Evolutionary conservation across 495 filamentous ascomycete genomes (phyloP).

Genomic region (Opeltia flavorubescens): DNA sequence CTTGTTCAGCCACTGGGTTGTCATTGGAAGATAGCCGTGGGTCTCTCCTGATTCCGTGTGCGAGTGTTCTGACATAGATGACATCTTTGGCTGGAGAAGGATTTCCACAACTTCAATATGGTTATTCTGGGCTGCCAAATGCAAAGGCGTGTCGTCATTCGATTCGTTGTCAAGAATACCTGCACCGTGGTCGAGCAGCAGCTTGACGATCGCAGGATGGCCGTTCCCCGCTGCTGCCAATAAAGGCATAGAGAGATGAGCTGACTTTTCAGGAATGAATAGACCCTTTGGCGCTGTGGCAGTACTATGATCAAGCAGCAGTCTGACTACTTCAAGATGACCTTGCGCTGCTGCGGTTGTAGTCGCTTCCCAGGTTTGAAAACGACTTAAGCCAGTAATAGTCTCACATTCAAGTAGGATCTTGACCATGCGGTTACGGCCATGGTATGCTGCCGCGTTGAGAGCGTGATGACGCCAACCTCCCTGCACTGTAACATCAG

Average conservation of each 20-base stretch:
- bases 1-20: not conserved
- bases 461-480: not conserved
- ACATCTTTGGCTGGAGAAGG: not conserved
- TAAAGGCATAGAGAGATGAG: slow-evolving; percentile 41
- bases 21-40: too few species aligned
- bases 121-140: not conserved
- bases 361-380: not conserved
- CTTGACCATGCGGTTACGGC: not conserved
- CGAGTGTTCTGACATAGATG: too few species aligned
- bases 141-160: not conserved
- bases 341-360: slow-evolving; percentile 32
- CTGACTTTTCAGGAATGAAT: slow-evolving; percentile 37
- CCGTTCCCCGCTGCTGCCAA: slow-evolving; percentile 49
- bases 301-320: slow-evolving; percentile 39
- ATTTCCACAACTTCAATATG: not conserved
- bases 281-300: slow-evolving; percentile 23
- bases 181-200: slow-evolving; percentile 36
- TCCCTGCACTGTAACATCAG: not conserved
- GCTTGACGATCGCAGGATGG: slow-evolving; percentile 29
- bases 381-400: not conserved
- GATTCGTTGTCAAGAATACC: slow-evolving; percentile 29
- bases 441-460: not conserved
- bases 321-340: slow-evolving; percentile 37
- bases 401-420: not conserved
- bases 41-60: too few species aligned